phyloP scores from a whole-genome alignment of 805 yeast species.

The Starmerella floricola region DNA sequence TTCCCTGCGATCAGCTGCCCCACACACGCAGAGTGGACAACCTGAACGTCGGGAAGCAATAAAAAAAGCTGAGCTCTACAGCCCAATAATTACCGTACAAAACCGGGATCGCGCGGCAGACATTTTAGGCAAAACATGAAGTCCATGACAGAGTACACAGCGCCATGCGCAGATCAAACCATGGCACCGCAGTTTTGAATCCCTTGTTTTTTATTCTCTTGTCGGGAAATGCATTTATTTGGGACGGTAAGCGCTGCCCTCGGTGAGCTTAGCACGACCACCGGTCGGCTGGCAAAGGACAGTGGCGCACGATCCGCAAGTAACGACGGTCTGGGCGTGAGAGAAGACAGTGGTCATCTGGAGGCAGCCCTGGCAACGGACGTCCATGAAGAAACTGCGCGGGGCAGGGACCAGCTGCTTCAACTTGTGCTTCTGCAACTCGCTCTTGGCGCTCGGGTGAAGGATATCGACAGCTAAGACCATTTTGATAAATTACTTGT shows the following conservation, averaged over 20 bases:
- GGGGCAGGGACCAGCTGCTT: slow-evolving; percentile 96
- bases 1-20: no score
- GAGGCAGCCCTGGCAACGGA: slow-evolving; percentile 98
- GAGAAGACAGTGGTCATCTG: slow-evolving; percentile 99
- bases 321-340: slow-evolving; percentile 99
- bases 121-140: no score
- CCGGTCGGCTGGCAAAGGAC: slow-evolving; percentile 99
- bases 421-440: slow-evolving; percentile 93
- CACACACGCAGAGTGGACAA: no score
- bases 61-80: no score
- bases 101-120: no score
- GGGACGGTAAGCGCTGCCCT: slow-evolving; percentile 99
- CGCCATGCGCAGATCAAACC: slow-evolving; percentile 8
- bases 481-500: slow-evolving; percentile 29
- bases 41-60: no score
- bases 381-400: slow-evolving; percentile 99
- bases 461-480: slow-evolving; percentile 98
- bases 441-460: slow-evolving; percentile 95
- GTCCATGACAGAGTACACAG: not conserved
- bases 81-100: no score
- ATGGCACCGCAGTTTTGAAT: not conserved
- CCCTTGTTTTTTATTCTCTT: not conserved
- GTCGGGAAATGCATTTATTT: slow-evolving; percentile 44
- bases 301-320: slow-evolving; percentile 97
- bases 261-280: slow-evolving; percentile 99